Evolutionary conservation across 164 flowering plant species (phyloP), one percentile per base, ranked within the genome.

Genomic region (Umbellularia californica): DNA sequence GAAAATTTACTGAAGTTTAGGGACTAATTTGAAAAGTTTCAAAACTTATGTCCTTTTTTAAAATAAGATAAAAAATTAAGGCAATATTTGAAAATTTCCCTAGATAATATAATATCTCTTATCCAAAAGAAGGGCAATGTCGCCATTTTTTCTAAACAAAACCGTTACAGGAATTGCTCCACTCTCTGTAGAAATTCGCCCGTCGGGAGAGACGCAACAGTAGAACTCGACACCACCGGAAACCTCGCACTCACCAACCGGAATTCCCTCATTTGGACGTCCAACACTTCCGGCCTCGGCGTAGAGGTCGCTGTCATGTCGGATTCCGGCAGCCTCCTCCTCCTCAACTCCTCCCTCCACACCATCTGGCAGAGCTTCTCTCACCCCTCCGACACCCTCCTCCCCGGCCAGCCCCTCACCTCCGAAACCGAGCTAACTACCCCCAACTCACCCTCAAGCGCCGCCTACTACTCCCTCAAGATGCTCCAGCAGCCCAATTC

Each of bases 401-500:
- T 92, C 60, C 97, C 97, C 2, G 86, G 88, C 75, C 99, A 95
- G 68, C 84, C 87, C 2, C 79, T 95, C 14, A 82, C 87, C 0
- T 92, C 75, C 35, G 84, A 90, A 7, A 71, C 77, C 5, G 88
- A 92, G 68, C 89, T 94, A 50, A 83, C 90, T 3, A 85, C 95
- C 1, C 65, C 87, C 9, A 75, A 35, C 0, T 83, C 87, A 1
- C 60, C 83, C 3, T 66, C 67, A 20, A 24, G 50, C 47, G 86
- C 86, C 5, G 92, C 91, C 35, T 90, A 85, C 77, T 91, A 85
- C 76, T 72, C 95, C 1, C 83, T 95, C n/a, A 90, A 90, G 79
- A 92, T 94, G 97, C 84, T 92, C 5, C 97, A 92, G 67, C 89
- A 94, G 73, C 84, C 88, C 27, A 92, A 90, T 20, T 92, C 98